A percentile compares a stretch with the other conserved stretches of the same genome.
phyloP scores from a whole-genome alignment of 73 alveolate species.

The Paramecium primaurelia region DNA sequence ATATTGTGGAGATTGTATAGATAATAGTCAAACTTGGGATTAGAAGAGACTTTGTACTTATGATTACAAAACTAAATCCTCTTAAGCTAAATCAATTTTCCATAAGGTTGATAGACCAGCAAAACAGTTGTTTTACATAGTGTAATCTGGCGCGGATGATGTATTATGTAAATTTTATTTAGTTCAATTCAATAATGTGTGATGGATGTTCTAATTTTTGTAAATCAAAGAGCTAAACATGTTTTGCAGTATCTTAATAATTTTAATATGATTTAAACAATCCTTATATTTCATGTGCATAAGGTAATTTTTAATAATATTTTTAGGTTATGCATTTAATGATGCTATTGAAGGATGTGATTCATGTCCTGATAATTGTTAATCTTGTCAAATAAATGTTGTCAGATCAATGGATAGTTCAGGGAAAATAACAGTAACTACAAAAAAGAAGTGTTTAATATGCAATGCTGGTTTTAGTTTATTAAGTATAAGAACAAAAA shows the following conservation, averaged over 20 bases:
- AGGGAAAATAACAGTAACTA: background rate
- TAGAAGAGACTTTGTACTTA: background rate
- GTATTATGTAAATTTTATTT: background rate
- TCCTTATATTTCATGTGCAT: background rate
- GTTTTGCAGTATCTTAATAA: conserved; percentile 17
- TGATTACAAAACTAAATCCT: background rate
- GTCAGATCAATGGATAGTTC: background rate
- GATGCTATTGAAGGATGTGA: conserved; percentile 45
- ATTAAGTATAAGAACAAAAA: background rate
- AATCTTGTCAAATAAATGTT: background rate
- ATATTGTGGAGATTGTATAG: conserved; percentile 45
- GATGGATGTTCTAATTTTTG: conserved; percentile 24
- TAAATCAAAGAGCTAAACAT: background rate
- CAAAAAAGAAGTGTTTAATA: background rate
- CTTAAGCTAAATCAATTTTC: background rate
- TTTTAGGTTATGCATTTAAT: conserved; percentile 20
- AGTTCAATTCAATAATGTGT: background rate
- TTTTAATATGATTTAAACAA: conserved; percentile 31
- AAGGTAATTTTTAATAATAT: background rate
- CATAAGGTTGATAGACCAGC: background rate
- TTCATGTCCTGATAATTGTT: conserved; percentile 39
- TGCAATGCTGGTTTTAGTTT: conserved; percentile 20
- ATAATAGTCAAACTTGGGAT: conserved; percentile 33
- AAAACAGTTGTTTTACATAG: conserved; percentile 8
- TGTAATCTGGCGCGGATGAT: background rate